phyloP scores from a whole-genome alignment of 148 eudicot species.

The Rhododendron simsii region DNA sequence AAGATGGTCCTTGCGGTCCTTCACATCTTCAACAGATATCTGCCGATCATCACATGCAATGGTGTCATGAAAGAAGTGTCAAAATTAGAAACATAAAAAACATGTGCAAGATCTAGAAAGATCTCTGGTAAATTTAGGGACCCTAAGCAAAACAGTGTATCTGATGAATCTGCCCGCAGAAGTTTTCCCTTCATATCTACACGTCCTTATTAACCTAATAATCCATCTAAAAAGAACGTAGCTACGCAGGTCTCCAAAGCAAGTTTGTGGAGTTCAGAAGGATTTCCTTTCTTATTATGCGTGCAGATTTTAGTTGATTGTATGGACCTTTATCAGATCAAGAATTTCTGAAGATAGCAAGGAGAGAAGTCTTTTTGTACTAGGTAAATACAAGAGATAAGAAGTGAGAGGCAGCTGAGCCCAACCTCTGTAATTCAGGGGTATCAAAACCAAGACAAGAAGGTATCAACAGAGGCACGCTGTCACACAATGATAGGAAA shows the following conservation, averaged over 20 bases:
- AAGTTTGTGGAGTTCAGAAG: not conserved
- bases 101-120: not conserved
- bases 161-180: not conserved
- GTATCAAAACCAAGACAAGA: not conserved
- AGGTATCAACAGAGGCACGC: not conserved
- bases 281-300: not conserved
- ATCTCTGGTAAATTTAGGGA: not conserved
- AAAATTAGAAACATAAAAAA: not conserved
- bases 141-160: not conserved
- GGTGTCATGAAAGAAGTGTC: slow-evolving; percentile 1
- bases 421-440: not conserved
- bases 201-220: not conserved
- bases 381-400: not conserved
- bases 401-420: not conserved
- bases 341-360: not conserved
- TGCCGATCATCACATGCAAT: slow-evolving; percentile 22
- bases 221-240: not conserved
- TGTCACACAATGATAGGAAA: not conserved
- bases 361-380: not conserved
- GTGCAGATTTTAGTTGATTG: not conserved
- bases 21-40: slow-evolving; percentile 78
- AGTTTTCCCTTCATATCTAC: not conserved
- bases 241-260: not conserved
- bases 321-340: not conserved
- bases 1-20: slow-evolving; percentile 62